These are phyloP conservation scores for Fusarium sp. DNA, from an alignment of 2,329 filamentous ascomycete species.

Conservation along the genomic window DNA sequence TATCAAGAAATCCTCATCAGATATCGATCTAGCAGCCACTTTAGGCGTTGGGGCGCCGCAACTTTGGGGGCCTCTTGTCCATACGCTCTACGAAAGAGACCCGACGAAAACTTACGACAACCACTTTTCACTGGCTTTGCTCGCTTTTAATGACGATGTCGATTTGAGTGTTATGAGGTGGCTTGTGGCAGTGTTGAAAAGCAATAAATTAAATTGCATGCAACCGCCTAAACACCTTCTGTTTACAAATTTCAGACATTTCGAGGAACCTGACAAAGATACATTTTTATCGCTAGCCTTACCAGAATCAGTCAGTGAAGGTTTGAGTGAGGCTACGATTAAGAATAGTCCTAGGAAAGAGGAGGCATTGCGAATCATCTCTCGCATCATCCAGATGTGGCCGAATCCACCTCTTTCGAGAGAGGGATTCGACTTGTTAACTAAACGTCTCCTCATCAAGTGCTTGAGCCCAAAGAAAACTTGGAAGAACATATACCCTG, in stretches of 20 bases:
- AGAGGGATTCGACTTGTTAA: background rate
- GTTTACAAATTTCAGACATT: constrained; percentile 27
- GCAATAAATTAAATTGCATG: background rate
- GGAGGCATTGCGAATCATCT: background rate
- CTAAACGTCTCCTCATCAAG: background rate
- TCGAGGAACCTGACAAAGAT: background rate
- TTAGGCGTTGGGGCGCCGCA: constrained; percentile 68
- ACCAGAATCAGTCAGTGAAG: background rate
- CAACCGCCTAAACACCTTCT: constrained; percentile 2
- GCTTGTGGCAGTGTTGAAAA: constrained; percentile 22
- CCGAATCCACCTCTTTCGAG: background rate
- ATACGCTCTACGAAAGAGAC: background rate
- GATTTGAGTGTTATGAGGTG: constrained; percentile 19
- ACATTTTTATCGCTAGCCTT: background rate
- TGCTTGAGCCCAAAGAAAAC: background rate
- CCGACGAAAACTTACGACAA: constrained; percentile 7
- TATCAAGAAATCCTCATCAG: background rate
- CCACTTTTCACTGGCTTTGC: constrained; percentile 20
- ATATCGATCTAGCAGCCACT: constrained; percentile 45
- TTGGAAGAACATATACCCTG: background rate
- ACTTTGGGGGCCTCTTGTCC: constrained; percentile 64
- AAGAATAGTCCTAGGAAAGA: background rate
- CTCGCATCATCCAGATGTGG: constrained; percentile 3
- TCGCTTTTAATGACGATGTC: constrained; percentile 6
- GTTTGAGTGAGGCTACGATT: accelerated